Evolutionary conservation across 2,329 filamentous ascomycete species (phyloP), one percentile per base, ranked within the genome.

Genomic region (Penicillium thymicola): DNA sequence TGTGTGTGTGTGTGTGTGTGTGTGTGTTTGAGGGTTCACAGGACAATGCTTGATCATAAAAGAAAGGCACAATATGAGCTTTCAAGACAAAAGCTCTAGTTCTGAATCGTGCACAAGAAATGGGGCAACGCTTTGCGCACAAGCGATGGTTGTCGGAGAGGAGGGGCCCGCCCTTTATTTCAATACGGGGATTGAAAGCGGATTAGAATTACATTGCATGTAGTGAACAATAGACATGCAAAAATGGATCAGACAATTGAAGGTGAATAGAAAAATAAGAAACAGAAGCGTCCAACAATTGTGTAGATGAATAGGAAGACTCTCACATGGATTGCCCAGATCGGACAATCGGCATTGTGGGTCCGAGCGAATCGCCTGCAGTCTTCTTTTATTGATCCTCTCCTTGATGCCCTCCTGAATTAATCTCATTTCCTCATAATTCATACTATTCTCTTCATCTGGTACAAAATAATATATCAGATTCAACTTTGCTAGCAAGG

Each of bases 161-260:
- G 43, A 55, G 48, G 54, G 54, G 54, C 54, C 54, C 49, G 54
- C 54, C 54, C 54, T 55, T 45, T 40, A 28, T 46, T 38, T 52
- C 41, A 52, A 46, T 55, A 42, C 48, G 54, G 48, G 48, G 48
- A 34, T 55, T 43, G 36, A 38, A 45, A 36, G 47, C 47, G 28
- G 27, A 52, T 55, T 52, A 45, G 54, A 51, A 55, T 55, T 55
- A 55, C 54, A 55, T 55, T 52, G 54, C 54, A 55, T 51, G 47
- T 32, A 55, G 11, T 25, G 32, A 34, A 55, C 21, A 52, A 51
- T 41, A 38, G 2, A 52, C 34, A 38, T 40, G 40, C 32, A 27
- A 34, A 34, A 51, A 36, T 23, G 51, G 51, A 46, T 32, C 28
- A 40, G 44, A 42, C 37, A 34, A 54, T 50, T 52, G 51, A 49